These are phyloP conservation scores for Arthrobotrys conoides DNA, from an alignment of 2,329 filamentous ascomycete species.

Conservation along the genomic window DNA sequence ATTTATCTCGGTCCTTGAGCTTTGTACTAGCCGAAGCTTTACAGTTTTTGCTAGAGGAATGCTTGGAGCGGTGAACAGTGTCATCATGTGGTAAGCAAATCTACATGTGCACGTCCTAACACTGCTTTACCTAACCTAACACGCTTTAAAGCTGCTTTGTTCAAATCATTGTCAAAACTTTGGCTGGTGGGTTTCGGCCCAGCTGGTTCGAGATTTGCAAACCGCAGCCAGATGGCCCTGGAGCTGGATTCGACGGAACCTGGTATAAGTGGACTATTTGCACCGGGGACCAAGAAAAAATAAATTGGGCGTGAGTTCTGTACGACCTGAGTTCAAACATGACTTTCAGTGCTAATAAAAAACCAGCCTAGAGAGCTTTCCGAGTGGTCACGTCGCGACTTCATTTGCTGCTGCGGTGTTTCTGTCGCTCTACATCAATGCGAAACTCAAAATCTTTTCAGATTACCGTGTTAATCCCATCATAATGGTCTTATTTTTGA, in stretches of 20 bases:
- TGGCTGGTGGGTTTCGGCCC: constrained; percentile 40
- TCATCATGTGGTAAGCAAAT: constrained; percentile 55
- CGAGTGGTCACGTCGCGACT: constrained; percentile 56
- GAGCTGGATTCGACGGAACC: constrained; percentile 39
- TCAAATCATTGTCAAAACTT: constrained; percentile 47
- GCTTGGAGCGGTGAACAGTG: constrained; percentile 44
- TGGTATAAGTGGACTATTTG: constrained; percentile 55
- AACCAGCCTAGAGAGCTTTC: constrained; percentile 48
- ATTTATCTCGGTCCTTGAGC: constrained; percentile 36
- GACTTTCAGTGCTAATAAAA: neutral
- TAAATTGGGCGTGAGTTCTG: constrained; percentile 47
- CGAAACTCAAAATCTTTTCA: constrained; percentile 49
- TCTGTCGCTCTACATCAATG: constrained; percentile 49
- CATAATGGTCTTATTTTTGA: constrained; percentile 43
- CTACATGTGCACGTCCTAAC: neutral
- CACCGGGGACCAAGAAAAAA: constrained; percentile 44
- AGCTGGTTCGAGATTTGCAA: constrained; percentile 48
- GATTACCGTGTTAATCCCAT: constrained; percentile 47
- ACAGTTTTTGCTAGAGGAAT: constrained; percentile 35
- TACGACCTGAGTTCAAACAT: too few species aligned
- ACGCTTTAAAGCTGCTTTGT: constrained; percentile 35
- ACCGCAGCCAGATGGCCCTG: constrained; percentile 32
- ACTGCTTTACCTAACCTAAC: neutral
- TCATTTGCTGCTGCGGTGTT: constrained; percentile 49
- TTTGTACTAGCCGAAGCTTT: constrained; percentile 40